phyloP scores from a whole-genome alignment of 2,329 filamentous ascomycete species.

The Aspergillus carbonarius region DNA sequence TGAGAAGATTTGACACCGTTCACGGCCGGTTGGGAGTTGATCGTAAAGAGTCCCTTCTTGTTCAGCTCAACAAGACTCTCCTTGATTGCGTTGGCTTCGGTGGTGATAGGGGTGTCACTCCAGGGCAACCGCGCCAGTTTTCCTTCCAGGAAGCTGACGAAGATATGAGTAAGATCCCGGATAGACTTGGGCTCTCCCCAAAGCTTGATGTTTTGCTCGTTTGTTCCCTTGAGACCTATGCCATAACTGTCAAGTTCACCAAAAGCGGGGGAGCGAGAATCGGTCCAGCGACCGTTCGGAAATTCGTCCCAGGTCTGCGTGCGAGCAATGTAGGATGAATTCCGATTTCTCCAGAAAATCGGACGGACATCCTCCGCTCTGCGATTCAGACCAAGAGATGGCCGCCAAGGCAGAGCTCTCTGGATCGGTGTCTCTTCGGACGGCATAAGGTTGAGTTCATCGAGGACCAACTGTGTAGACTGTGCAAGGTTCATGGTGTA shows the following conservation, averaged over 20 bases:
- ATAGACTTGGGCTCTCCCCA: slow-evolving; percentile 85
- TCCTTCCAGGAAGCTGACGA: slow-evolving; percentile 80
- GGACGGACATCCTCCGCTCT: slow-evolving; percentile 93
- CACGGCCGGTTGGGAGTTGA: slow-evolving; percentile 96
- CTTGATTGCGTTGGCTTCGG: slow-evolving; percentile 77
- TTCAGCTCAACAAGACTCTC: slow-evolving; percentile 78
- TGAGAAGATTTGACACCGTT: slow-evolving; percentile 87
- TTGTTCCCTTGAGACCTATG: slow-evolving; percentile 88
- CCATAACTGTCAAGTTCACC: slow-evolving; percentile 94
- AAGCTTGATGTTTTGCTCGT: slow-evolving; percentile 90
- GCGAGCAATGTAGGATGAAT: slow-evolving; percentile 90
- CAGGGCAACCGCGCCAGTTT: slow-evolving; percentile 82
- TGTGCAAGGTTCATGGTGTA: slow-evolving; percentile 99
- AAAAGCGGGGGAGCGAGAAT: slow-evolving; percentile 92
- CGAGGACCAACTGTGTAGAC: slow-evolving; percentile 88
- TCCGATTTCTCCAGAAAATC: slow-evolving; percentile 97
- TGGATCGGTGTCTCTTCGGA: slow-evolving; percentile 74
- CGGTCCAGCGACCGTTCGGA: slow-evolving; percentile 97
- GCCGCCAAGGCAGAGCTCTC: slow-evolving; percentile 93
- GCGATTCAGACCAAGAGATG: slow-evolving; percentile 84
- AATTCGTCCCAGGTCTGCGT: slow-evolving; percentile 99
- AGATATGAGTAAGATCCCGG: slow-evolving; percentile 77
- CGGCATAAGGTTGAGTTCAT: slow-evolving; percentile 81
- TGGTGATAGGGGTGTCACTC: slow-evolving; percentile 85
- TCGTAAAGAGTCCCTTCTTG: slow-evolving; percentile 80